Evolutionary conservation across 805 yeast genomes (phyloP).

Genomic region (Candida ascalaphidarum): DNA sequence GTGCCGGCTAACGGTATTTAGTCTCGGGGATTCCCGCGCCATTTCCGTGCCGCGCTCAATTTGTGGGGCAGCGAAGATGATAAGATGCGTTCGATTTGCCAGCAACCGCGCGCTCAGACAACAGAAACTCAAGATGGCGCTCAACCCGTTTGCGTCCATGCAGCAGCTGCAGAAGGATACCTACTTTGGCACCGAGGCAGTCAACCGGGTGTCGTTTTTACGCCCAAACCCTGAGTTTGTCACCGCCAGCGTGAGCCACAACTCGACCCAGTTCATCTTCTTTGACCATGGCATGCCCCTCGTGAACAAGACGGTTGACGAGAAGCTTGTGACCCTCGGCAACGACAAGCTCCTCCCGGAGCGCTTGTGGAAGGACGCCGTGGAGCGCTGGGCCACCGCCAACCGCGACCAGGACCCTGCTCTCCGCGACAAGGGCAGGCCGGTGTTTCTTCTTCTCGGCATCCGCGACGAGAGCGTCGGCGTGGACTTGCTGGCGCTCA

Average conservation of each 20-base stretch:
- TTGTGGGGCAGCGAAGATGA: no score
- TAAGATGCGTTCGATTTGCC: no score
- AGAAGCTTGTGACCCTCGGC: slow-evolving; percentile 27
- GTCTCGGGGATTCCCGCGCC: no score
- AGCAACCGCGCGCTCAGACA: no score
- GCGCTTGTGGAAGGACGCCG: slow-evolving; percentile 7
- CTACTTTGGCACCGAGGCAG: slow-evolving; percentile 41
- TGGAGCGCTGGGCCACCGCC: slow-evolving; percentile 19
- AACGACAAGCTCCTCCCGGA: slow-evolving; percentile 18
- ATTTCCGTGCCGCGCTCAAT: no score
- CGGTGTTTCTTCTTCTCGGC: slow-evolving; percentile 33
- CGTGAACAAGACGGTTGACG: slow-evolving; percentile 16
- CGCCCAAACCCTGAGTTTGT: slow-evolving; percentile 50
- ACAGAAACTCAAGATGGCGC: slow-evolving; percentile 13
- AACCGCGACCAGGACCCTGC: slow-evolving; percentile 29
- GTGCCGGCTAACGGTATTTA: no score
- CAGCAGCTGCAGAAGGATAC: slow-evolving; percentile 9
- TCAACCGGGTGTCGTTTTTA: slow-evolving; percentile 59
- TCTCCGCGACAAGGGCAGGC: slow-evolving; percentile 27
- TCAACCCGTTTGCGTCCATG: slow-evolving; percentile 4
- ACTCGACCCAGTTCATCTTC: slow-evolving; percentile 43
- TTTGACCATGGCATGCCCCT: slow-evolving; percentile 22
- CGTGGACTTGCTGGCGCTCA: slow-evolving; percentile 19
- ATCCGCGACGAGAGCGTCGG: slow-evolving; percentile 39
- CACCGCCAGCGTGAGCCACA: slow-evolving; percentile 32